Evolutionary conservation across 2,329 filamentous ascomycete species (phyloP).

Genomic region (Lojkania enalia): DNA sequence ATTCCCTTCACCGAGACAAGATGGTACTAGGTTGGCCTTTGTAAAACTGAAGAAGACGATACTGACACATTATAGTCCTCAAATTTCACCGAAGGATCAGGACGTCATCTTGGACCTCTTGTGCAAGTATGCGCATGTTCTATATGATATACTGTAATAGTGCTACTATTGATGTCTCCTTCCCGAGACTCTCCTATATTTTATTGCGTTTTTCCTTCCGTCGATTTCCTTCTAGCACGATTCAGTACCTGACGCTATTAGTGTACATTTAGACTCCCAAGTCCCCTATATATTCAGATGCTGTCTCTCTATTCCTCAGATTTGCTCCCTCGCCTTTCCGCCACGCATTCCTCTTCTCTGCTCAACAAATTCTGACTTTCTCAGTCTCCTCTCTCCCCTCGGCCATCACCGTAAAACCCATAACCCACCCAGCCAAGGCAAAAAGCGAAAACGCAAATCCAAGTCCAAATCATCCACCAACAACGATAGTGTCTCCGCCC

Average conservation of each 20-base stretch:
- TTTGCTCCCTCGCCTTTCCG: not conserved
- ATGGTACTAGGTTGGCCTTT: conserved; percentile 6
- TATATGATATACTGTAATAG: not conserved
- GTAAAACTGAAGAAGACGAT: conserved; percentile 1
- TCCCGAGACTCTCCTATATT: too few species aligned
- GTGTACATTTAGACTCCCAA: too few species aligned
- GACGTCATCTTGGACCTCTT: conserved; percentile 68
- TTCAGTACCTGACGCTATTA: too few species aligned
- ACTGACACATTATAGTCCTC: conserved; percentile 57
- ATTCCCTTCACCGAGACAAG: conserved; percentile 63
- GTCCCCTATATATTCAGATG: too few species aligned
- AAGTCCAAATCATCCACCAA: conserved; percentile 12
- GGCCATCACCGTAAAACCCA: conserved; percentile 63
- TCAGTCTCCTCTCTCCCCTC: conserved; percentile 65
- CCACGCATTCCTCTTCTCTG: too few species aligned
- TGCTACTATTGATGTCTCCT: conserved; percentile 6
- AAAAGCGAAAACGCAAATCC: conserved; percentile 54
- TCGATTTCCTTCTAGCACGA: too few species aligned
- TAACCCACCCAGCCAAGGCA: conserved; percentile 62
- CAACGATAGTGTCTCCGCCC: too few species aligned
- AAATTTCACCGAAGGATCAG: conserved; percentile 61
- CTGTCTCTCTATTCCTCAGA: too few species aligned
- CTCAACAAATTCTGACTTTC: too few species aligned
- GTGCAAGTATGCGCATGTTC: conserved; percentile 58
- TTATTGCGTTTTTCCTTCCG: too few species aligned